Conservation (phyloP, 345 rosid species). For the Gossypium turneri region DNA sequence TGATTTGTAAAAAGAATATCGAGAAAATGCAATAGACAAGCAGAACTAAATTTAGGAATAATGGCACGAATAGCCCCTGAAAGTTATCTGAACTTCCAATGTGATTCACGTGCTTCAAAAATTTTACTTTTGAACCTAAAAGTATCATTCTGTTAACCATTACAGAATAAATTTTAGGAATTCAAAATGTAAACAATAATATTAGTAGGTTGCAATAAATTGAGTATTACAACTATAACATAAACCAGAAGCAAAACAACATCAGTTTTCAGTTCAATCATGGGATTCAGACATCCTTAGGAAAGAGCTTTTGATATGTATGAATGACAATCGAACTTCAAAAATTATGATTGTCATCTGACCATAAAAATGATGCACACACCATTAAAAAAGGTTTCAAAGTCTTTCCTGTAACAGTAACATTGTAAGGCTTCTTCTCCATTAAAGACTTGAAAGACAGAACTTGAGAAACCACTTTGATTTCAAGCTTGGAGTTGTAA, state of each 20-base stretch:
- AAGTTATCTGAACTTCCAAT: too few relatives aligned
- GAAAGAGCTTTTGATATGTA: neutral
- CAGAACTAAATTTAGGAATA: too few relatives aligned
- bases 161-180: too few relatives aligned
- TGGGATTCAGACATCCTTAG: neutral
- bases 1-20: too few relatives aligned
- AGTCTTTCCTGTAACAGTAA: constrained; percentile 6
- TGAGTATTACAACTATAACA: neutral
- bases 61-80: too few relatives aligned
- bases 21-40: too few relatives aligned
- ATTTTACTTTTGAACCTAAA: too few relatives aligned
- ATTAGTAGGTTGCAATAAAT: neutral
- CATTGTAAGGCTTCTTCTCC: constrained; percentile 20
- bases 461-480: neutral
- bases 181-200: neutral
- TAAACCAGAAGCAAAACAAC: too few relatives aligned
- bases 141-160: too few relatives aligned
- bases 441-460: too few relatives aligned
- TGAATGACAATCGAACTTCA: neutral
- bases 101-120: too few relatives aligned
- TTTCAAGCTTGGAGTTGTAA: neutral
- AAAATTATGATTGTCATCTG: constrained; percentile 13
- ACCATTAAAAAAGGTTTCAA: neutral
- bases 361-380: neutral
- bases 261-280: neutral